phyloP scores from a whole-genome alignment of 108 stramenopile genomes.

The Thalassiosira profunda region DNA sequence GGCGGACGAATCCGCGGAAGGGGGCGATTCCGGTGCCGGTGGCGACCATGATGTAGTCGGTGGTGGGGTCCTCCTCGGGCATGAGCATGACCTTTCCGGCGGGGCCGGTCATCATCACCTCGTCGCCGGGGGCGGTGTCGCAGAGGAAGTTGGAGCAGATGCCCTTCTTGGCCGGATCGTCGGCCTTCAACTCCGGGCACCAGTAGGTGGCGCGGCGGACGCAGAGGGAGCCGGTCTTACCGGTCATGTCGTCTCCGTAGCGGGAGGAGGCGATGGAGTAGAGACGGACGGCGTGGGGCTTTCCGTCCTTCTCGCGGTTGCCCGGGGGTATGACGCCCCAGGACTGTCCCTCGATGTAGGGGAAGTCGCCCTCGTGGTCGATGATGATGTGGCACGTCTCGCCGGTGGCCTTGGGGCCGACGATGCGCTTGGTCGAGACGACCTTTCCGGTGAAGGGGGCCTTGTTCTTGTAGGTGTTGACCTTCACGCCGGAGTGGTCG shows the following conservation, averaged over 20 bases:
- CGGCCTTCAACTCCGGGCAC: constrained; percentile 94
- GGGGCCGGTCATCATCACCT: constrained; percentile 94
- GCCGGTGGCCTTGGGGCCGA: constrained; percentile 96
- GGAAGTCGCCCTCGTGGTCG: constrained; percentile 97
- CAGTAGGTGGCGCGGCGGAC: constrained; percentile 97
- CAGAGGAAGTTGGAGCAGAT: constrained; percentile 99
- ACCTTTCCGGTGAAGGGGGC: constrained; percentile 97
- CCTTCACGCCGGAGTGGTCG: constrained; percentile 90
- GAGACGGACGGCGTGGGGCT: constrained; percentile 96
- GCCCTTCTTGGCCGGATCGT: constrained; percentile 98
- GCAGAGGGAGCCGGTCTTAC: constrained; percentile 95
- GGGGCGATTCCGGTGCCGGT: constrained; percentile 99
- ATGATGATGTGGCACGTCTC: constrained; percentile 99
- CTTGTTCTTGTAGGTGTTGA: constrained; percentile 98
- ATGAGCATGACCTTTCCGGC: constrained; percentile 99
- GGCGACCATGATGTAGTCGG: constrained; percentile 98
- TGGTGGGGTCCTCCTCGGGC: constrained; percentile 94
- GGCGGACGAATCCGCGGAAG: constrained; percentile 96
- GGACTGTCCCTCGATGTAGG: constrained; percentile 99
- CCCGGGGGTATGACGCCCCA: constrained; percentile 98
- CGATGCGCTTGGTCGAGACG: constrained; percentile 97
- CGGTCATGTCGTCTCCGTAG: constrained; percentile 98
- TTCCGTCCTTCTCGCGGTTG: constrained; percentile 93
- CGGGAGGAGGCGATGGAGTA: constrained; percentile 98
- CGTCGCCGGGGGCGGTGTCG: constrained; percentile 92